phyloP scores from a whole-genome alignment of 768 basidiomycete genomes.

The Gloeopeniophorella convolvens region DNA sequence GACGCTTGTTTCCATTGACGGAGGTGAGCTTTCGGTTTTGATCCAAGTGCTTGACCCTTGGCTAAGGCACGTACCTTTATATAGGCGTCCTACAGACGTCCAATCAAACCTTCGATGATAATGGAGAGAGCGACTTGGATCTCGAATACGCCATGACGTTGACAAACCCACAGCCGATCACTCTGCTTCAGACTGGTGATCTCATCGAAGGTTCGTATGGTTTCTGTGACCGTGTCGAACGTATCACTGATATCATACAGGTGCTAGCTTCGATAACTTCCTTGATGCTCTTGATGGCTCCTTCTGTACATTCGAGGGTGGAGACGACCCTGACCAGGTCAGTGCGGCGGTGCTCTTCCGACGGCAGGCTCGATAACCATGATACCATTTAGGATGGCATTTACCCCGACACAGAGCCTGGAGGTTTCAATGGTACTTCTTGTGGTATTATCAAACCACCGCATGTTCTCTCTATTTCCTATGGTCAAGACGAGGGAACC shows the following conservation, averaged over 20 bases:
- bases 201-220: slow-evolving; percentile 7
- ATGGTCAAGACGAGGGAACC: too few relatives aligned
- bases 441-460: slow-evolving; percentile 36
- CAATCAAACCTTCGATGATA: slow-evolving; percentile 38
- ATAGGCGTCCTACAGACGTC: slow-evolving; percentile 39
- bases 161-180: slow-evolving; percentile 31
- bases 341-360: neutral
- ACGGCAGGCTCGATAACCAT: neutral
- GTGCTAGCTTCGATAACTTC: too few relatives aligned
- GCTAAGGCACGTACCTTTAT: neutral
- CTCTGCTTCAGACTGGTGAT: slow-evolving; percentile 38
- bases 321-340: slow-evolving; percentile 4
- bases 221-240: neutral
- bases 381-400: slow-evolving; percentile 23
- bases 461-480: too few relatives aligned
- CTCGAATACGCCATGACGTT: slow-evolving; percentile 62
- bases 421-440: slow-evolving; percentile 29
- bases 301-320: too few relatives aligned
- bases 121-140: slow-evolving; percentile 67
- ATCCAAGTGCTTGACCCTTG: slow-evolving; percentile 18
- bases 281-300: too few relatives aligned
- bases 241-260: too few relatives aligned
- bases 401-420: slow-evolving; percentile 36
- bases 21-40: slow-evolving; percentile 26
- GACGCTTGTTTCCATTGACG: slow-evolving; percentile 27